These are phyloP conservation scores for Talaromyces sp. DNA, from an alignment of 2,329 filamentous ascomycete species.

Conservation along the genomic window DNA sequence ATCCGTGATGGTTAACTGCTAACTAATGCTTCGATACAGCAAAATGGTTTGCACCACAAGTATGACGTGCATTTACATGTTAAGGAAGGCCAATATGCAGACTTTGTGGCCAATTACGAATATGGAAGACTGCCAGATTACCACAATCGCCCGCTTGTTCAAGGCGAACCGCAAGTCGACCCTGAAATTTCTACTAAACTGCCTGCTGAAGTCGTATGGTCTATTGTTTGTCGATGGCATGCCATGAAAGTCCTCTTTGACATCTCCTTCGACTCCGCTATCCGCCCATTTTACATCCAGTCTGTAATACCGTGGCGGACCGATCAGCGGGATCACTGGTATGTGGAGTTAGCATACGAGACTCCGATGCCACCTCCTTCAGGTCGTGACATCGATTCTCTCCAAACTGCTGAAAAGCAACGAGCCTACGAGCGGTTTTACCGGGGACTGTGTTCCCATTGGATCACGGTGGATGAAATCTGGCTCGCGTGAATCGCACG, in stretches of 20 bases:
- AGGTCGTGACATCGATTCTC: not conserved
- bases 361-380: not conserved
- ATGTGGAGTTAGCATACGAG: not conserved
- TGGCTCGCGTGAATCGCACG: not conserved
- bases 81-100: not conserved
- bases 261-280: constrained; percentile 4
- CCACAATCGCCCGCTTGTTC: not conserved
- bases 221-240: constrained; percentile 8
- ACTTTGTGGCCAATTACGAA: not conserved
- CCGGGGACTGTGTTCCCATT: constrained; percentile 1
- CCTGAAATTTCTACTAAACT: not conserved
- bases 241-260: constrained; percentile 8
- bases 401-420: not conserved
- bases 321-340: no score
- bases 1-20: not conserved
- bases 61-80: not conserved
- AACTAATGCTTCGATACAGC: not conserved
- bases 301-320: not conserved
- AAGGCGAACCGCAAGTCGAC: not conserved
- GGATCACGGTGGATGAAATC: not conserved
- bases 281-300: not conserved
- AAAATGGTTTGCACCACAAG: constrained; percentile 6
- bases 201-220: constrained; percentile 2
- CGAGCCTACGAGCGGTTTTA: constrained; percentile 7
- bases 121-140: not conserved